phyloP scores from a whole-genome alignment of 306 rosid species.

The Cicer judaicum region DNA sequence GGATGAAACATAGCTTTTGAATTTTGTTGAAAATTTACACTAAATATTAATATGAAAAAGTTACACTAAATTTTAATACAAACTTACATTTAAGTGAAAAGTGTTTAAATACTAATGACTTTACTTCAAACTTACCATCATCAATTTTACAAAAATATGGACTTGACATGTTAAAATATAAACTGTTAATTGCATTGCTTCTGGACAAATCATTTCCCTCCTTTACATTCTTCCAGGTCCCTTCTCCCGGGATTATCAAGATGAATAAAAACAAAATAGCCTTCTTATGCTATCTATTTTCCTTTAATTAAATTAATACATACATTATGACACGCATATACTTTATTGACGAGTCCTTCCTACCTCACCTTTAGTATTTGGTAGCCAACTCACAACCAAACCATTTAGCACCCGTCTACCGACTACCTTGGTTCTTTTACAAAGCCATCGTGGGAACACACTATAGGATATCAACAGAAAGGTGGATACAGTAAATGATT shows the following conservation, averaged over 20 bases:
- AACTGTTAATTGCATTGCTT: background rate
- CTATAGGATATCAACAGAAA: constrained; percentile 22
- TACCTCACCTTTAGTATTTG: constrained; percentile 32
- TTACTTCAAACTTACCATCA: background rate
- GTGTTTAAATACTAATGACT: background rate
- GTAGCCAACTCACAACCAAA: constrained; percentile 37
- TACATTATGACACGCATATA: constrained; percentile 4
- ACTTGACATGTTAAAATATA: background rate
- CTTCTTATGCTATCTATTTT: constrained; percentile 8
- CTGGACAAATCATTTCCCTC: background rate
- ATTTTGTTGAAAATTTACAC: background rate
- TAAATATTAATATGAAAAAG: background rate
- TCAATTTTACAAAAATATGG: background rate
- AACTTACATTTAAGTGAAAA: background rate
- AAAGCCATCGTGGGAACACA: constrained; percentile 30
- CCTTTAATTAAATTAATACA: constrained; percentile 35
- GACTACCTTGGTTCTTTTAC: constrained; percentile 24
- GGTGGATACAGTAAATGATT: background rate
- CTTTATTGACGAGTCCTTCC: constrained; percentile 30
- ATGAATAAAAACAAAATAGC: background rate
- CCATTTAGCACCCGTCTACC: constrained; percentile 10
- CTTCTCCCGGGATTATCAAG: background rate
- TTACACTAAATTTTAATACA: background rate
- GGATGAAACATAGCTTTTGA: background rate
- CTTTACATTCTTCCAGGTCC: constrained; percentile 18